These are phyloP conservation scores for Decorospora gaudefroyi DNA, from an alignment of 2,329 filamentous ascomycete species.

Conservation along the genomic window DNA sequence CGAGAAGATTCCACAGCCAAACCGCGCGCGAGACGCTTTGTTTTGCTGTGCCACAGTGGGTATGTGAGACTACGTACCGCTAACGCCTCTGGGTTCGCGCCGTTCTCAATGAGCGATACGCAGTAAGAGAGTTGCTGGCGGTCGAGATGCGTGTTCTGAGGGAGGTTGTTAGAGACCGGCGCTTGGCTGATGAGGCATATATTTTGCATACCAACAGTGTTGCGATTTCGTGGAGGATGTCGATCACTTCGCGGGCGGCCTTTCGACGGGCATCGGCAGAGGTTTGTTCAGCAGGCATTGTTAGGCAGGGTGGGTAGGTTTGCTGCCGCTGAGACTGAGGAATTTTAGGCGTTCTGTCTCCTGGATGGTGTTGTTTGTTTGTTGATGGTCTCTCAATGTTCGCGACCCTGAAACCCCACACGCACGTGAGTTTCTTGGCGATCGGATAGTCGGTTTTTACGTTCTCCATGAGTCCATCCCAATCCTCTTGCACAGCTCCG, in stretches of 20 bases:
- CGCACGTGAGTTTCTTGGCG: conserved; percentile 15
- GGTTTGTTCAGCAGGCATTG: conserved; percentile 32
- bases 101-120: conserved; percentile 95
- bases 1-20: background rate
- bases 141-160: conserved; percentile 92
- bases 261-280: conserved; percentile 63
- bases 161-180: conserved; percentile 1
- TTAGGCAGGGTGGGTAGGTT: background rate
- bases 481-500: conserved; percentile 5
- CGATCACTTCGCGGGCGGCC: conserved; percentile 77
- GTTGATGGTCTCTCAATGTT: conserved; percentile 7
- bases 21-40: conserved; percentile 19
- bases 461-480: background rate
- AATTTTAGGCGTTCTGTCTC: no score
- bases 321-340: no score
- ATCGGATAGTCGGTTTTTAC: conserved; percentile 2
- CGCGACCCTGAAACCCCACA: conserved; percentile 4
- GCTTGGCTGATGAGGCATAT: background rate
- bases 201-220: conserved; percentile 75
- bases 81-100: conserved; percentile 91
- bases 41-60: conserved; percentile 12
- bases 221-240: conserved; percentile 82
- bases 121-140: conserved; percentile 90
- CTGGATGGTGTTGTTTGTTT: conserved; percentile 6
- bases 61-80: conserved; percentile 66